Conservation (phyloP, 345 rosid genomes). For the Eucalyptus guilfoylei region DNA sequence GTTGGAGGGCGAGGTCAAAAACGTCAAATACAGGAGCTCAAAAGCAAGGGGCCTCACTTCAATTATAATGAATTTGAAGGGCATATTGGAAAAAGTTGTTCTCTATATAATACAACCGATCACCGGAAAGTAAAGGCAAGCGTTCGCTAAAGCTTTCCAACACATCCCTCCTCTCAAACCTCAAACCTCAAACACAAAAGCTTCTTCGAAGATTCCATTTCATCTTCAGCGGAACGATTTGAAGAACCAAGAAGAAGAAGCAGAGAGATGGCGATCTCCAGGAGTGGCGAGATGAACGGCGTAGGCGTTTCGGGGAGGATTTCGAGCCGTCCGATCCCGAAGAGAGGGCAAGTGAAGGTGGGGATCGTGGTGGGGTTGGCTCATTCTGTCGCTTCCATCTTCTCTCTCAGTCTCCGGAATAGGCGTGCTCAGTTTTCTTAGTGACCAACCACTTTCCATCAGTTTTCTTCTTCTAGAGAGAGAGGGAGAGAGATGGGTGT, state of each 20-base stretch:
- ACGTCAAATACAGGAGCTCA: neutral
- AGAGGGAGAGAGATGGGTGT: neutral
- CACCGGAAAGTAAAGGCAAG: neutral
- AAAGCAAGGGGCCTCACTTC: neutral
- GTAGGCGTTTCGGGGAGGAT: neutral
- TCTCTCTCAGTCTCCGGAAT: neutral
- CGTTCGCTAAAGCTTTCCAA: neutral
- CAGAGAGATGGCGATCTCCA: neutral
- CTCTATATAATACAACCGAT: neutral
- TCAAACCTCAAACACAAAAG: neutral
- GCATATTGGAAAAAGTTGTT: neutral
- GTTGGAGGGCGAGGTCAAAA: neutral
- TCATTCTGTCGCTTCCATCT: conserved; percentile 30
- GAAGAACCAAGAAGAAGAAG: neutral
- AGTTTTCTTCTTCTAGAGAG: neutral
- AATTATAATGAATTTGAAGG: neutral
- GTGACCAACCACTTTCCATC: neutral
- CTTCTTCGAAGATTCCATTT: neutral
- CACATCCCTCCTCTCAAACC: neutral
- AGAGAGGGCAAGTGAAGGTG: conserved; percentile 35
- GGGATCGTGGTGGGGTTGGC: conserved; percentile 36
- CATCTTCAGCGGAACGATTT: neutral
- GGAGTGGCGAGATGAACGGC: neutral
- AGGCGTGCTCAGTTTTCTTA: neutral
- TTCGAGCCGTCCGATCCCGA: conserved; percentile 23